Percentiles rank a stretch among this genome's conserved stretches.
Evolutionary conservation across 2,329 filamentous ascomycete species (phyloP).

Genomic region (Teratosphaeria epicoccoides): DNA sequence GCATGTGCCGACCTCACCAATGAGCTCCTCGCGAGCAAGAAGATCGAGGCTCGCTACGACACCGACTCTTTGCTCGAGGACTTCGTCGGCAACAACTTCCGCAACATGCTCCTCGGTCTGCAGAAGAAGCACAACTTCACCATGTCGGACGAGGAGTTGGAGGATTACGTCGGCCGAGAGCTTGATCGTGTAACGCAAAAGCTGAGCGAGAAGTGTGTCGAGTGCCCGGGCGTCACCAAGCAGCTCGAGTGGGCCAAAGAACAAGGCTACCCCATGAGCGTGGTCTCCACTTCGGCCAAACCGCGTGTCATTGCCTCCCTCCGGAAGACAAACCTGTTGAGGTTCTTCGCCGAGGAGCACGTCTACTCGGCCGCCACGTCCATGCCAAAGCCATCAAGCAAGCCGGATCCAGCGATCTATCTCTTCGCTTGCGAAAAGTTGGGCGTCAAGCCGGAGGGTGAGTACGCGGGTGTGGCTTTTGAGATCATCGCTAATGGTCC

Average conservation of each 20-base stretch:
- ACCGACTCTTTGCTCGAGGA: conserved; percentile 68
- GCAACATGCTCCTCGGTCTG: conserved; percentile 73
- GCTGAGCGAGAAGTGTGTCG: conserved; percentile 38
- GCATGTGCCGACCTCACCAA: conserved; percentile 85
- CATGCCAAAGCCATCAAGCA: conserved; percentile 68
- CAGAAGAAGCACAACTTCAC: conserved; percentile 66
- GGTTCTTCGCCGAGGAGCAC: conserved; percentile 64
- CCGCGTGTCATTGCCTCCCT: conserved; percentile 68
- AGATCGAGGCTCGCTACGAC: conserved; percentile 60
- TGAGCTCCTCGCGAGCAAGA: conserved; percentile 61
- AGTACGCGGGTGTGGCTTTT: background rate
- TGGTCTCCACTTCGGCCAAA: conserved; percentile 72
- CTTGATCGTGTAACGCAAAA: conserved; percentile 76
- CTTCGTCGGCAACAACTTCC: conserved; percentile 92
- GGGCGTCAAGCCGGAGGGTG: conserved; percentile 51
- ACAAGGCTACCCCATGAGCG: conserved; percentile 56
- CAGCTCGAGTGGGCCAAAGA: conserved; percentile 50
- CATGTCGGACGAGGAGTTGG: conserved; percentile 56
- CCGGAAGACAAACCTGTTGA: conserved; percentile 66
- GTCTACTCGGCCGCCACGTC: conserved; percentile 77
- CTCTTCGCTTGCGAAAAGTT: conserved; percentile 63
- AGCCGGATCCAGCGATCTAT: conserved; percentile 87
- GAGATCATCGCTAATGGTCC: background rate
- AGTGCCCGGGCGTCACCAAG: conserved; percentile 46
- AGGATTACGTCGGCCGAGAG: conserved; percentile 64